These are phyloP conservation scores for Nyctanthes arbortristis DNA, from an alignment of 257 asterid species.

Conservation along the genomic window DNA sequence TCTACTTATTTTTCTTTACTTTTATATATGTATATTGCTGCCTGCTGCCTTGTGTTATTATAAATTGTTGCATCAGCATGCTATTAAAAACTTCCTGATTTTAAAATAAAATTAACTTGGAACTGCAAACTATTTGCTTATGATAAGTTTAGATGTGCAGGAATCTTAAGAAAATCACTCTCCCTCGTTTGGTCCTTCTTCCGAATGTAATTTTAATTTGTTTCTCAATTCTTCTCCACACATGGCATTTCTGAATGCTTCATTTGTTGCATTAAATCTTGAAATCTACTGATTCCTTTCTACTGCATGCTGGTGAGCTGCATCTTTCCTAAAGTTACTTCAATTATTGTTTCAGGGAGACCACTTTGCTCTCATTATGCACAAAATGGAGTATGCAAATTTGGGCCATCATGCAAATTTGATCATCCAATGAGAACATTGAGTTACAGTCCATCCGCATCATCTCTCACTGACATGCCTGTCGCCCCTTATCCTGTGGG, in stretches of 20 bases:
- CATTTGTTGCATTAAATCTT: not conserved
- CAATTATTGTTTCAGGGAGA: conserved; percentile 10
- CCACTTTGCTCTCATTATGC: conserved; percentile 80
- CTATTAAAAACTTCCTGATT: not conserved
- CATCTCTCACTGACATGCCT: conserved; percentile 90
- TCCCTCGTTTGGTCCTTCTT: too few species aligned
- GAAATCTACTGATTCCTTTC: not conserved
- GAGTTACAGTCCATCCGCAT: conserved; percentile 83
- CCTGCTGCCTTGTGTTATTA: not conserved
- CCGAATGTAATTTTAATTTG: too few species aligned
- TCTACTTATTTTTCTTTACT: not conserved
- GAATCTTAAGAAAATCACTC: too few species aligned
- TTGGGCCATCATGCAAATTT: conserved; percentile 81
- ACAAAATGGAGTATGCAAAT: conserved; percentile 81
- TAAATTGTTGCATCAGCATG: not conserved
- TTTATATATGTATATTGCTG: not conserved
- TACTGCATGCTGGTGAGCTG: too few species aligned
- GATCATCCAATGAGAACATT: conserved; percentile 80
- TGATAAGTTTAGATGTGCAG: too few species aligned
- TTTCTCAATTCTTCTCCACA: not conserved
- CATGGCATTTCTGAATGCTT: not conserved
- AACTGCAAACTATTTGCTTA: not conserved
- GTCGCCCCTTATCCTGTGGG: conserved; percentile 92
- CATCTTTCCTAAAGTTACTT: conserved; percentile 12
- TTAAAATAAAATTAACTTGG: not conserved